Percentiles rank a stretch among this genome's conserved stretches.
Evolutionary conservation across 192 early-diverging fungal genomes (phyloP).

Genomic region (Chytriomyces sp.): DNA sequence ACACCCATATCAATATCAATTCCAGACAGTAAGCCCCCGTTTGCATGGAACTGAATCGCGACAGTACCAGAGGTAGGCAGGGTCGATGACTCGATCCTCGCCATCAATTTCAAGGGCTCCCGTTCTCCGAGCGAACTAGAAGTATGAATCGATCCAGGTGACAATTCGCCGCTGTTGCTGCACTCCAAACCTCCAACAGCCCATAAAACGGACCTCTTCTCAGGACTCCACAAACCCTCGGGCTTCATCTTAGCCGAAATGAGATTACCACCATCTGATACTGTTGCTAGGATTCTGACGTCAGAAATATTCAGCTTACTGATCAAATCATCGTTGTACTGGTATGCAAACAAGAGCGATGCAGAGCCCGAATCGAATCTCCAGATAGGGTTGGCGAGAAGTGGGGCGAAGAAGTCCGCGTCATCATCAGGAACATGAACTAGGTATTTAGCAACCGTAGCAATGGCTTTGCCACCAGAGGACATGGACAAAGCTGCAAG

Average conservation of each 20-base stretch:
- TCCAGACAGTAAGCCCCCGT: slow-evolving; percentile 25
- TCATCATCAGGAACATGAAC: slow-evolving; percentile 31
- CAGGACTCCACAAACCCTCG: slow-evolving; percentile 40
- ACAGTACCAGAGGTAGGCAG: slow-evolving; percentile 26
- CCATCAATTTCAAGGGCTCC: slow-evolving; percentile 39
- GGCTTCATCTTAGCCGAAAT: slow-evolving; percentile 40
- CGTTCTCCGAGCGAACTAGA: neutral
- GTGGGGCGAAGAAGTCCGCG: slow-evolving; percentile 32
- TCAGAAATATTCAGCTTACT: slow-evolving; percentile 23
- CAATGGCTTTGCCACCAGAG: neutral
- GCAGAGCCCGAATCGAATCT: slow-evolving; percentile 40
- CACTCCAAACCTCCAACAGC: slow-evolving; percentile 31
- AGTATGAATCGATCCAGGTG: neutral
- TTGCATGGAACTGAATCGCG: slow-evolving; percentile 33
- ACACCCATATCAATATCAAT: slow-evolving; percentile 24
- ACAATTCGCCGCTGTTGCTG: neutral
- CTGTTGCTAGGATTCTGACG: slow-evolving; percentile 36
- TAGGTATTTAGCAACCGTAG: slow-evolving; percentile 46
- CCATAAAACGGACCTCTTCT: slow-evolving; percentile 45
- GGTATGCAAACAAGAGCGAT: slow-evolving; percentile 42
- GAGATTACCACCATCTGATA: slow-evolving; percentile 35
- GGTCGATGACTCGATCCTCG: slow-evolving; percentile 36
- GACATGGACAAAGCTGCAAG: neutral
- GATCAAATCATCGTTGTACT: slow-evolving; percentile 34
- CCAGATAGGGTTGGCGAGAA: slow-evolving; percentile 44